These are phyloP conservation scores for Suillus alpinus DNA, from an alignment of 768 basidiomycete species.

Conservation along the genomic window DNA sequence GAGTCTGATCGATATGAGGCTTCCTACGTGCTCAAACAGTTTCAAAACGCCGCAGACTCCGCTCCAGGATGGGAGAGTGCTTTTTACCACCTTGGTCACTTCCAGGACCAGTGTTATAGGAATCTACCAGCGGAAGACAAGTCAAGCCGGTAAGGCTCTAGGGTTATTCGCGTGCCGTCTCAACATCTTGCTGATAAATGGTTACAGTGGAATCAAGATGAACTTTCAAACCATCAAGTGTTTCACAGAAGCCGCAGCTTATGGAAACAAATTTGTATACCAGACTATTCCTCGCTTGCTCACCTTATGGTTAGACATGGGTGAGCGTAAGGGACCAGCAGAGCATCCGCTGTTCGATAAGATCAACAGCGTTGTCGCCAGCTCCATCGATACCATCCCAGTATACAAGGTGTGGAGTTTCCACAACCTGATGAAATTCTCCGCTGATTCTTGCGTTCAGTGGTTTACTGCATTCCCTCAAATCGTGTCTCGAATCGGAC, in stretches of 20 bases:
- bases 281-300: slow-evolving; percentile 92
- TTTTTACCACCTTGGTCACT: slow-evolving; percentile 83
- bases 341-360: slow-evolving; percentile 43
- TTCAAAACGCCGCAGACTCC: slow-evolving; percentile 48
- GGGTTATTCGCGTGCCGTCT: background rate
- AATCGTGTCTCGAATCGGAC: slow-evolving; percentile 90
- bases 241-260: slow-evolving; percentile 67
- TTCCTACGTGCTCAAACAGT: slow-evolving; percentile 57
- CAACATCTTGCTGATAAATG: background rate
- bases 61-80: slow-evolving; percentile 75
- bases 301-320: slow-evolving; percentile 92
- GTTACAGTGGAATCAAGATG: slow-evolving; percentile 58
- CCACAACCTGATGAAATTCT: background rate
- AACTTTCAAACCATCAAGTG: slow-evolving; percentile 60
- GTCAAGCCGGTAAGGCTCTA: slow-evolving; percentile 37
- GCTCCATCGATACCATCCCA: slow-evolving; percentile 59
- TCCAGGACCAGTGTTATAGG: slow-evolving; percentile 78
- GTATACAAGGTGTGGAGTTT: slow-evolving; percentile 65
- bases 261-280: slow-evolving; percentile 94
- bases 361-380: slow-evolving; percentile 56
- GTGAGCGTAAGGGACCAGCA: slow-evolving; percentile 44
- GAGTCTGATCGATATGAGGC: slow-evolving; percentile 82
- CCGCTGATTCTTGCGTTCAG: slow-evolving; percentile 37
- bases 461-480: slow-evolving; percentile 97
- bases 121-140: slow-evolving; percentile 53